These are phyloP conservation scores for Manihot esculenta DNA, from an alignment of 441 rosid genomes.

Conservation along the genomic window DNA sequence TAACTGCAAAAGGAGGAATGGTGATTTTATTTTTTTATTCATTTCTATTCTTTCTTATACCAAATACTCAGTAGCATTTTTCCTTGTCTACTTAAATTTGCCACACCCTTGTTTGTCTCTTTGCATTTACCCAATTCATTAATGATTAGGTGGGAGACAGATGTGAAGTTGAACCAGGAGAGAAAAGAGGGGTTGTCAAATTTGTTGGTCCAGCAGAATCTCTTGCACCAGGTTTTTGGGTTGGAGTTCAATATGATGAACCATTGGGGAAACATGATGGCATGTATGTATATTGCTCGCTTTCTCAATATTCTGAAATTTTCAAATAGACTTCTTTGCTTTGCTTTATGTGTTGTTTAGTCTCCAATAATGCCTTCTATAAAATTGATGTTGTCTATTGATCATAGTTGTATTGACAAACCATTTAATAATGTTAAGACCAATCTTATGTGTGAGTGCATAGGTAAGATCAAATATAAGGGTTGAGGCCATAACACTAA, in stretches of 20 bases:
- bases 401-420: background rate
- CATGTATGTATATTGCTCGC: slow-evolving; percentile 49
- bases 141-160: slow-evolving; percentile 74
- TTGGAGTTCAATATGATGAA: slow-evolving; percentile 93
- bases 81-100: background rate
- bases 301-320: background rate
- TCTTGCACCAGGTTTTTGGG: slow-evolving; percentile 88
- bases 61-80: background rate
- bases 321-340: background rate
- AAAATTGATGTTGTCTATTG: slow-evolving; percentile 2
- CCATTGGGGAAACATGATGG: slow-evolving; percentile 97
- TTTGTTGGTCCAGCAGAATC: slow-evolving; percentile 83
- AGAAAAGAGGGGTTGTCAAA: slow-evolving; percentile 87
- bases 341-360: background rate
- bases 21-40: background rate
- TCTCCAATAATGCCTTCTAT: background rate
- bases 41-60: slow-evolving; percentile 1
- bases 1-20: background rate
- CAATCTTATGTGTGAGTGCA: background rate
- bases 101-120: background rate
- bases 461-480: background rate
- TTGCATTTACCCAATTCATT: slow-evolving; percentile 12
- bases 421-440: background rate
- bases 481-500: background rate
- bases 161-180: slow-evolving; percentile 96